A percentile compares a stretch with the other conserved stretches of the same genome.
phyloP scores from a whole-genome alignment of 306 rosid genomes.

The Abrus pulchellus region DNA sequence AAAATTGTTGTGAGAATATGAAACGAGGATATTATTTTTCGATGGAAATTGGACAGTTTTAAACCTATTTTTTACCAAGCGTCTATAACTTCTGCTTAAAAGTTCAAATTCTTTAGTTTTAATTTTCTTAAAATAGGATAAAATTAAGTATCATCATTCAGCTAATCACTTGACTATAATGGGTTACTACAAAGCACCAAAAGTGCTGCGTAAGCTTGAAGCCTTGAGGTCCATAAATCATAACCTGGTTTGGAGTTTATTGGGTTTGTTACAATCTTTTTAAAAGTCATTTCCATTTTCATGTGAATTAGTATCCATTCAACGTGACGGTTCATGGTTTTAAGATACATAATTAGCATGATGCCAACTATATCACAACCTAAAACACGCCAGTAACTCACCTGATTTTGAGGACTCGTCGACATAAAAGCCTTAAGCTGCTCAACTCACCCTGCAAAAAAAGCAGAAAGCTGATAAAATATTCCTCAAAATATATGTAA shows the following conservation, averaged over 20 bases:
- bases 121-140: not conserved
- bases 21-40: too few relatives aligned
- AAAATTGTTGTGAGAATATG: too few relatives aligned
- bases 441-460: conserved; percentile 7
- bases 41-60: too few relatives aligned
- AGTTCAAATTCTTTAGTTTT: not conserved
- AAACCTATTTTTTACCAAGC: too few relatives aligned
- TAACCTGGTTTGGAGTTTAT: not conserved
- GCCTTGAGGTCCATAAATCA: not conserved
- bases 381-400: not conserved
- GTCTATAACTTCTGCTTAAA: not conserved
- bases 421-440: not conserved
- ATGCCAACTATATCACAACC: not conserved
- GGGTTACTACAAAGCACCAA: not conserved
- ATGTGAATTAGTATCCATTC: conserved; percentile 32
- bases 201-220: not conserved
- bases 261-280: not conserved
- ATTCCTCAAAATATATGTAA: conserved; percentile 32
- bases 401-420: not conserved
- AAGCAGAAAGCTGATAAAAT: not conserved
- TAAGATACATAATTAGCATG: not conserved
- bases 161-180: not conserved
- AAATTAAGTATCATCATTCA: not conserved
- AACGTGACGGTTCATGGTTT: conserved; percentile 17
- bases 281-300: conserved; percentile 38